Conservation (phyloP, 305 asterid genomes). For the Withania somnifera region DNA sequence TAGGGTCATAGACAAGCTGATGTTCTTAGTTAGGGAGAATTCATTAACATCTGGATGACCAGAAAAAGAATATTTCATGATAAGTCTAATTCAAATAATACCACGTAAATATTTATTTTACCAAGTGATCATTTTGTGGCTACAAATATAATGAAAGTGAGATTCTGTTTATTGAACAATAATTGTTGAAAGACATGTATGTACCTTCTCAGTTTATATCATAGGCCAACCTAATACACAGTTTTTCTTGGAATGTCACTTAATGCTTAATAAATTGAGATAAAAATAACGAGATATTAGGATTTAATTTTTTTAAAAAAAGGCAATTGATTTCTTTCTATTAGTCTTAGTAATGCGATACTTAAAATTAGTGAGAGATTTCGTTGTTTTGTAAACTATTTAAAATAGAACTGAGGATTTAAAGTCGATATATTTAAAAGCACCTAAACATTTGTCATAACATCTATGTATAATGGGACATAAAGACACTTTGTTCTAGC, state of each 20-base stretch:
- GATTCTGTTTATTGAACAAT: background rate
- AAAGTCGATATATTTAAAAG: background rate
- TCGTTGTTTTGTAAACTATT: background rate
- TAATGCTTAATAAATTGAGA: background rate
- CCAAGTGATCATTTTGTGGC: slow-evolving; percentile 28
- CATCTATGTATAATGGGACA: background rate
- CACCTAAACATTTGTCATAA: background rate
- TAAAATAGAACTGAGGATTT: background rate
- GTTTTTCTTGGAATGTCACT: background rate
- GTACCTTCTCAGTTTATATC: background rate
- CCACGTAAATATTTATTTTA: slow-evolving; percentile 16
- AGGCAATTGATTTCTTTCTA: background rate
- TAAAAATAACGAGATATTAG: background rate
- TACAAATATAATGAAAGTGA: background rate
- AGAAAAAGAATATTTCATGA: slow-evolving; percentile 38
- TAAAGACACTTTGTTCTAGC: background rate
- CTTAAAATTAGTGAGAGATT: background rate
- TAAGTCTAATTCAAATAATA: background rate
- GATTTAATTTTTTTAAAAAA: background rate
- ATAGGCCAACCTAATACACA: background rate
- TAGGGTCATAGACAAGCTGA: slow-evolving; percentile 7
- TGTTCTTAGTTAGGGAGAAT: slow-evolving; percentile 4
- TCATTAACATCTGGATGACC: slow-evolving; percentile 5
- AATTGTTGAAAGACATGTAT: background rate
- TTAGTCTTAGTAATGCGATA: background rate